These are phyloP conservation scores for Euclidium syriacum DNA, from an alignment of 345 rosid genomes.

Conservation along the genomic window DNA sequence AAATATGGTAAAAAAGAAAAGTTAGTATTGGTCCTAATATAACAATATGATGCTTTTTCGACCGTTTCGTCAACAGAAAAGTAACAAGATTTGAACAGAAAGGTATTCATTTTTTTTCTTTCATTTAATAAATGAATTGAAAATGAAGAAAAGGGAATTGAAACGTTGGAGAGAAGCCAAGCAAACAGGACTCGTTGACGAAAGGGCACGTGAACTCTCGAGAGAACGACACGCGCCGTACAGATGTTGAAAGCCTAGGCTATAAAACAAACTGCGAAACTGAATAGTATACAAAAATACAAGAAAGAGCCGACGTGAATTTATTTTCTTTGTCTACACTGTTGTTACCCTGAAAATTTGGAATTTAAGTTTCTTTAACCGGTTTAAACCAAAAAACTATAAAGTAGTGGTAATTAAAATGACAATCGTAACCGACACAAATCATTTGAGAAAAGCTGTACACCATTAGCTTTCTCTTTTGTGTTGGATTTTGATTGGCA, in stretches of 20 bases:
- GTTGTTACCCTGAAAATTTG: background rate
- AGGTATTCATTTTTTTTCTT: too few species aligned
- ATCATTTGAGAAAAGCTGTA: slow-evolving; percentile 14
- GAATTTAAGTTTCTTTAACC: background rate
- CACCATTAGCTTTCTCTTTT: background rate
- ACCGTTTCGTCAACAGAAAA: too few species aligned
- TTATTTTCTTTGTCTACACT: background rate
- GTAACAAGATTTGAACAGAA: too few species aligned
- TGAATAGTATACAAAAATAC: background rate
- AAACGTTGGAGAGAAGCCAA: background rate
- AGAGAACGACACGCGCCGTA: background rate
- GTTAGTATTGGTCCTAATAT: too few species aligned
- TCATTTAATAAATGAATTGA: too few species aligned
- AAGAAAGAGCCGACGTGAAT: background rate
- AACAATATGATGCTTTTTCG: too few species aligned
- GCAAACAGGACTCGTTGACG: background rate
- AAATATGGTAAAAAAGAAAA: too few species aligned
- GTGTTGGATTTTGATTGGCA: background rate
- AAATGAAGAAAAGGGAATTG: too few species aligned
- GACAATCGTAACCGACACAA: background rate
- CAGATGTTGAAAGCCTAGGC: background rate
- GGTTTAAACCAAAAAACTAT: too few species aligned
- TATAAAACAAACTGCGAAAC: background rate
- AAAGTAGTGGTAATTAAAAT: too few species aligned
- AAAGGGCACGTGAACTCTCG: background rate